A percentile compares a stretch with the other conserved stretches of the same genome.
Evolutionary conservation across 176 grass and related monocot species (phyloP).

Genomic region (Carex pumila): DNA sequence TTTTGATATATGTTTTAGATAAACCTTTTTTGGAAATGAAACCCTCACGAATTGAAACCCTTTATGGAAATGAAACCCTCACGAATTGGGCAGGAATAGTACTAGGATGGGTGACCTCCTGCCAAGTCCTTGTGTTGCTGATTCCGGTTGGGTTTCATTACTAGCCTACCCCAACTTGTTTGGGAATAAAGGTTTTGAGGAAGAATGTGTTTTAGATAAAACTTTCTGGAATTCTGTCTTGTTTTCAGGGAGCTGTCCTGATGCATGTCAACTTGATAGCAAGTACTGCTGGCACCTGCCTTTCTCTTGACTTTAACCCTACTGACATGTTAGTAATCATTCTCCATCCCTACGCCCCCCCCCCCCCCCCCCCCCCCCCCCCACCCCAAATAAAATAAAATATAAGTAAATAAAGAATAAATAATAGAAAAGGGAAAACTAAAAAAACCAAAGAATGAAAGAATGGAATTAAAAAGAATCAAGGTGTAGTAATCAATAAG

Average conservation of each 20-base stretch:
- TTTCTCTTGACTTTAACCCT: conserved; percentile 46
- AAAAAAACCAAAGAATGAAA: not conserved
- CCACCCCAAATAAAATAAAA: not conserved
- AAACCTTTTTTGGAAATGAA: not conserved
- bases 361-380: rapidly evolving
- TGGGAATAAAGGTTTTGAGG: too few species aligned
- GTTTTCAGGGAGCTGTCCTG: conserved; percentile 65
- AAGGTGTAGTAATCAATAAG: not conserved
- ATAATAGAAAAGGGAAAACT: not conserved
- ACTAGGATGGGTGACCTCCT: too few species aligned
- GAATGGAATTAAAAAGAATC: not conserved
- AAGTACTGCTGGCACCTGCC: conserved; percentile 59
- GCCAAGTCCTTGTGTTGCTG: too few species aligned
- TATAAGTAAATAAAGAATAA: too few species aligned
- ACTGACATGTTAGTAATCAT: conserved; percentile 52
- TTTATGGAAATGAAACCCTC: not conserved
- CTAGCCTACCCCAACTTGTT: too few species aligned
- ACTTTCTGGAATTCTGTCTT: not conserved
- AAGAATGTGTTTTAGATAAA: not conserved
- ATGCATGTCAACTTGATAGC: conserved; percentile 79
- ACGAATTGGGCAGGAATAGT: too few species aligned
- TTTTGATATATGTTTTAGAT: not conserved
- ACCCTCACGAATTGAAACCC: not conserved
- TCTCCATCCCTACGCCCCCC: not conserved
- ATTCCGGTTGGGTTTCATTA: too few species aligned